Evolutionary conservation across 176 grass and related monocot species (phyloP).

Genomic region (Rhynchospora breviuscula): DNA sequence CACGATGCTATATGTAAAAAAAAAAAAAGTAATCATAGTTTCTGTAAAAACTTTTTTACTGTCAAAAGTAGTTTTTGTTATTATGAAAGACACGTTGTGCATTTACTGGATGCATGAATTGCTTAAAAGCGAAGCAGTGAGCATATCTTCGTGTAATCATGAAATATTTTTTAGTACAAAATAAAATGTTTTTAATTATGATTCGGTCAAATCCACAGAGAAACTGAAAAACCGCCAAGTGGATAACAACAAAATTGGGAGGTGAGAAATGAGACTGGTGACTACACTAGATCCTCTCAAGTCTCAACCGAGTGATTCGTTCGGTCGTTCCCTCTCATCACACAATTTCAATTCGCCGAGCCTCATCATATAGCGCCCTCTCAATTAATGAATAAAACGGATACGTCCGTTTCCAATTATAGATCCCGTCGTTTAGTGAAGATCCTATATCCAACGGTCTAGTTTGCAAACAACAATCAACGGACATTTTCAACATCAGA

Average conservation of each 20-base stretch:
- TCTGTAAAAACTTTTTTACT: no score
- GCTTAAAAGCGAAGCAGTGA: no score
- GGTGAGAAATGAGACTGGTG: neutral
- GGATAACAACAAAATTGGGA: neutral
- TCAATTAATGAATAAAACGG: neutral
- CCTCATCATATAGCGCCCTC: neutral
- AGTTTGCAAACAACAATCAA: neutral
- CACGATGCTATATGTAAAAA: no score
- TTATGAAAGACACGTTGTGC: no score
- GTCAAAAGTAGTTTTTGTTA: no score
- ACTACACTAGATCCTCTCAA: neutral
- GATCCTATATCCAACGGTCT: neutral
- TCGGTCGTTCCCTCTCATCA: constrained; percentile 5
- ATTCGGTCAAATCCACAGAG: neutral
- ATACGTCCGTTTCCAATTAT: neutral
- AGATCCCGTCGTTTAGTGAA: neutral
- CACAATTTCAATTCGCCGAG: constrained; percentile 17
- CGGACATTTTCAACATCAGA: neutral
- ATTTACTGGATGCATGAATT: no score
- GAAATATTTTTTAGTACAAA: no score
- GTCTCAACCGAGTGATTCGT: neutral
- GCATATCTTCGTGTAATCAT: no score
- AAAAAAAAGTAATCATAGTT: no score
- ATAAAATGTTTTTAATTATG: neutral
- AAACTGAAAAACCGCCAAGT: neutral